Percentiles rank a stretch among this genome's conserved stretches.
phyloP scores from a whole-genome alignment of 768 basidiomycete genomes.

The Rhizopogon vulgaris region DNA sequence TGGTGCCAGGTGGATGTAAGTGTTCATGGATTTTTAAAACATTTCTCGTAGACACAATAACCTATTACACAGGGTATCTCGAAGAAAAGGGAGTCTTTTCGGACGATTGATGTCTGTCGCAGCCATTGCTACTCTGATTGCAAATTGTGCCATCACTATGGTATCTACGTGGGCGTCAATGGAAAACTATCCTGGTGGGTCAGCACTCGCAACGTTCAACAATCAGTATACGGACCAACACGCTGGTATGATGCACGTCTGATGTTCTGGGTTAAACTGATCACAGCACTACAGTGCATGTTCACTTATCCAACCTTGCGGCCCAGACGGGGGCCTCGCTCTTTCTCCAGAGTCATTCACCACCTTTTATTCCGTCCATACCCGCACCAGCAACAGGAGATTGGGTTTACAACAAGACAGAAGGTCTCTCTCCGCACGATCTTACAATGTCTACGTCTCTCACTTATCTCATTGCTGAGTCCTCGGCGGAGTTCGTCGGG shows the following conservation, averaged over 20 bases:
- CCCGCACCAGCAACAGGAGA: constrained; percentile 8
- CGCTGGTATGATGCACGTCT: neutral
- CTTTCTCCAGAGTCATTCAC: constrained; percentile 67
- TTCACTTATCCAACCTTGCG: constrained; percentile 81
- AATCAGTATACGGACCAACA: constrained; percentile 30
- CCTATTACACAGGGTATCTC: constrained; percentile 32
- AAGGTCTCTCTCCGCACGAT: constrained; percentile 41
- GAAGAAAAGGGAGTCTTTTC: constrained; percentile 41
- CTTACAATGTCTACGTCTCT: constrained; percentile 37
- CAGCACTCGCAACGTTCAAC: constrained; percentile 63
- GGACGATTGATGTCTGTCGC: constrained; percentile 40
- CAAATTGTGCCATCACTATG: constrained; percentile 49
- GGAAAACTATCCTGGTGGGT: constrained; percentile 86
- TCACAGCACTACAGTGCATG: constrained; percentile 36
- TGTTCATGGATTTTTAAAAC: constrained; percentile 2
- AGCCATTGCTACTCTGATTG: constrained; percentile 40
- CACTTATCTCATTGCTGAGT: constrained; percentile 63
- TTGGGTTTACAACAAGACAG: constrained; percentile 85
- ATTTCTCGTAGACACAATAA: neutral
- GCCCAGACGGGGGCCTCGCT: constrained; percentile 89
- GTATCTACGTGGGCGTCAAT: constrained; percentile 54
- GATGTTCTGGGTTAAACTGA: neutral
- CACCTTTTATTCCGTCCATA: constrained; percentile 38
- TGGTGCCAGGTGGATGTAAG: constrained; percentile 61
- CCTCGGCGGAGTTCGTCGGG: constrained; percentile 14